A percentile compares a stretch with the other conserved stretches of the same genome.
phyloP scores from a whole-genome alignment of 192 early-diverging fungal genomes.

The Mortierella alpina region DNA sequence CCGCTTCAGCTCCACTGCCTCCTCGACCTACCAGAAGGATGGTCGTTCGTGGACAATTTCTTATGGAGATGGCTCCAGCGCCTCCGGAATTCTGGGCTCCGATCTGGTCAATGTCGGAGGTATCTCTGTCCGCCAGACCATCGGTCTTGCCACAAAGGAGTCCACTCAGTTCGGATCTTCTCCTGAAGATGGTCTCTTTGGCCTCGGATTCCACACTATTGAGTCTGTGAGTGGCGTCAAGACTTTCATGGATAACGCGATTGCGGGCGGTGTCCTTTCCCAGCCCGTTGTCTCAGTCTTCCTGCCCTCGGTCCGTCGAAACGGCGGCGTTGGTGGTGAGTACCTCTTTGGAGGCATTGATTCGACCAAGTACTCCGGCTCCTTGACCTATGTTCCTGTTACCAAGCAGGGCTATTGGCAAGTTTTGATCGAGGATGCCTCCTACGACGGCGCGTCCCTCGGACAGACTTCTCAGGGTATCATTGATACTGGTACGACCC shows the following conservation, averaged over 20 bases:
- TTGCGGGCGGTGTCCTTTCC: conserved; percentile 61
- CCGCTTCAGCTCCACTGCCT: conserved; percentile 59
- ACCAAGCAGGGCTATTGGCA: conserved; percentile 69
- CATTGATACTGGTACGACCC: conserved; percentile 74
- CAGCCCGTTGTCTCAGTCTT: conserved; percentile 73
- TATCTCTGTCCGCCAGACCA: conserved; percentile 69
- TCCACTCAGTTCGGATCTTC: conserved; percentile 66
- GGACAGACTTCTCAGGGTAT: conserved; percentile 57
- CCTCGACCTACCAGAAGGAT: conserved; percentile 64
- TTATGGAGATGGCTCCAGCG: conserved; percentile 71
- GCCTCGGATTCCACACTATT: conserved; percentile 69
- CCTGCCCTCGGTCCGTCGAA: conserved; percentile 59
- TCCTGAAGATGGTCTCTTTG: conserved; percentile 72
- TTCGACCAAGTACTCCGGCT: conserved; percentile 57
- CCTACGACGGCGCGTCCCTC: conserved; percentile 51
- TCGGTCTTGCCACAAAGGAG: conserved; percentile 71
- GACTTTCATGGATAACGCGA: conserved; percentile 68
- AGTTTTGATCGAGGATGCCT: conserved; percentile 61
- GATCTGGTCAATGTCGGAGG: conserved; percentile 69
- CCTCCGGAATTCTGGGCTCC: conserved; percentile 51
- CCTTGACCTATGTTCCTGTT: conserved; percentile 67
- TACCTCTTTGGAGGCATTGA: conserved; percentile 70
- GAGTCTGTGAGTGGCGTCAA: conserved; percentile 57
- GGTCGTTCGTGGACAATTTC: conserved; percentile 70
- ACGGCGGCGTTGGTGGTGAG: conserved; percentile 57